Percentiles rank a stretch among this genome's conserved stretches.
phyloP scores from a whole-genome alignment of 768 basidiomycete species.

The Mycena haematopus region DNA sequence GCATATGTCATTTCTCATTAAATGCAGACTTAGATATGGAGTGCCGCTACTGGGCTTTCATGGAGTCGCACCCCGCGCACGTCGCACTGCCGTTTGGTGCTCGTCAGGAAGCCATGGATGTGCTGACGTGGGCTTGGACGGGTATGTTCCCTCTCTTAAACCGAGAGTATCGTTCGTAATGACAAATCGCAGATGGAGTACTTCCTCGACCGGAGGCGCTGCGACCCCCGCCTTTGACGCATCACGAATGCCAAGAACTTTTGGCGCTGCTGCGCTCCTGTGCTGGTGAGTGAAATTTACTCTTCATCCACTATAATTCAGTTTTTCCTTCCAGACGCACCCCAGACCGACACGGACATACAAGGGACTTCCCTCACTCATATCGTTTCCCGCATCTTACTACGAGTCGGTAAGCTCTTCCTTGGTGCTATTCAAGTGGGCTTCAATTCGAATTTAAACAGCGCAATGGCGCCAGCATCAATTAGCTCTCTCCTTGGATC shows the following conservation, averaged over 20 bases:
- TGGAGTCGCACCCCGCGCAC: constrained; percentile 83
- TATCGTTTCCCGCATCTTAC: constrained; percentile 69
- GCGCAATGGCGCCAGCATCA: constrained; percentile 75
- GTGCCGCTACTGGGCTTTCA: constrained; percentile 82
- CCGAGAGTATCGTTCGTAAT: neutral
- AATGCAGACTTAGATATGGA: constrained; percentile 71
- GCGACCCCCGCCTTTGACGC: constrained; percentile 70
- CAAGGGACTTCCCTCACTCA: constrained; percentile 62
- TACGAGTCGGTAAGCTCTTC: constrained; percentile 67
- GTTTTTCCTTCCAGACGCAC: neutral
- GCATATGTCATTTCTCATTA: neutral
- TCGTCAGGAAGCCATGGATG: constrained; percentile 72
- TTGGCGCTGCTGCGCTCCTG: constrained; percentile 61
- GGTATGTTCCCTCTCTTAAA: constrained; percentile 45
- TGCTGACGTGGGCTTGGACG: constrained; percentile 81
- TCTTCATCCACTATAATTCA: neutral
- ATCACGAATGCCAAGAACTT: constrained; percentile 80
- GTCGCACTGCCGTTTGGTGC: constrained; percentile 59
- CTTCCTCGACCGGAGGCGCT: constrained; percentile 60
- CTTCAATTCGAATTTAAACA: constrained; percentile 28
- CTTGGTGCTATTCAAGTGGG: neutral
- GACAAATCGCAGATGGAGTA: constrained; percentile 59
- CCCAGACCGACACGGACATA: constrained; percentile 45
- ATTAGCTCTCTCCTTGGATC: constrained; percentile 69
- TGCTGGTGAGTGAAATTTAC: constrained; percentile 30